Evolutionary conservation across 2,329 filamentous ascomycete genomes (phyloP).

Genomic region (Biscogniauxia mediterranea): DNA sequence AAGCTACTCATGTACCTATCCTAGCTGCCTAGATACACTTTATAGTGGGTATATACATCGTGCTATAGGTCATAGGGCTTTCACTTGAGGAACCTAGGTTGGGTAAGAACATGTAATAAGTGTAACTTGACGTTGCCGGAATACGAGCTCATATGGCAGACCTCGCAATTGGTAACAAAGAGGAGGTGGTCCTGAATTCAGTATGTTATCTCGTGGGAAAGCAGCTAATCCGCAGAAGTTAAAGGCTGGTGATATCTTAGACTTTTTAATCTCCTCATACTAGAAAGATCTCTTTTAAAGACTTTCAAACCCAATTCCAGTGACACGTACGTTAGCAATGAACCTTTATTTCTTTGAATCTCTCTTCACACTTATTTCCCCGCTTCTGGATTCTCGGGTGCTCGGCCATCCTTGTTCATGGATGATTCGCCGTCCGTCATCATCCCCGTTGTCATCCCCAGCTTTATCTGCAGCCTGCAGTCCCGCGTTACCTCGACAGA

Average conservation of each 20-base stretch:
- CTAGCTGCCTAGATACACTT: too few relatives aligned
- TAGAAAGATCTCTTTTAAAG: background rate
- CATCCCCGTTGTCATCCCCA: background rate
- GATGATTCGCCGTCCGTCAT: background rate
- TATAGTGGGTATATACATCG: background rate
- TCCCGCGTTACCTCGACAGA: background rate
- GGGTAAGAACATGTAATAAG: background rate
- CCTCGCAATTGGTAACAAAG: too few relatives aligned
- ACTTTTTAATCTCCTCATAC: background rate
- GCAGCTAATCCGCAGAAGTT: background rate
- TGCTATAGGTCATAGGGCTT: background rate
- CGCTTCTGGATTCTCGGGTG: background rate
- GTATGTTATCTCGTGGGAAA: too few relatives aligned
- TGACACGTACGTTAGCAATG: background rate
- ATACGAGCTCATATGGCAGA: background rate
- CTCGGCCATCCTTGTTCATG: background rate
- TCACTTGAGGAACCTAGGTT: background rate
- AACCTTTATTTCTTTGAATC: background rate
- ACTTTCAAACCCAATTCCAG: background rate
- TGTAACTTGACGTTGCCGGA: background rate
- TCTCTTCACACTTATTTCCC: background rate
- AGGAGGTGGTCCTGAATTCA: too few relatives aligned
- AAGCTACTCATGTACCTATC: too few relatives aligned
- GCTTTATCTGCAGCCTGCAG: background rate
- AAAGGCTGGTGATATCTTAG: background rate